phyloP scores from a whole-genome alignment of 2,329 filamentous ascomycete species.

The Trichoderma aggressivum region DNA sequence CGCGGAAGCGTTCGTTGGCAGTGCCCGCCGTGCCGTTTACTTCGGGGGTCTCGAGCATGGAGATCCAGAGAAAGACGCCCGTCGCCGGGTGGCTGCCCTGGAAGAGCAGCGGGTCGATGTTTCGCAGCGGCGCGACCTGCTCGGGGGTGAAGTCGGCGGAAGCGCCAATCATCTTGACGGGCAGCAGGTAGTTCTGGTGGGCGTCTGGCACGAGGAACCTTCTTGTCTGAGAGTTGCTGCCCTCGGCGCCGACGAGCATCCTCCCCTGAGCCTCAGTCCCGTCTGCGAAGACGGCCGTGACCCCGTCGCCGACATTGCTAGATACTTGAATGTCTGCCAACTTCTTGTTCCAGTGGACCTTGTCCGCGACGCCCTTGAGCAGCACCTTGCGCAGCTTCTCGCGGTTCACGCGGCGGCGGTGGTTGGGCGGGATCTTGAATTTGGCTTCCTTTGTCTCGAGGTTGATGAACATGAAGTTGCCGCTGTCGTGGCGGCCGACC shows the following conservation, averaged over 20 bases:
- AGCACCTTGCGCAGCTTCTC: conserved; percentile 34
- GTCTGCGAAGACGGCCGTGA: conserved; percentile 32
- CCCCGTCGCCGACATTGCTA: conserved; percentile 20
- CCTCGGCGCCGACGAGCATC: conserved; percentile 41
- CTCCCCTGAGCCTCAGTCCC: conserved; percentile 32
- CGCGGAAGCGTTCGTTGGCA: conserved; percentile 35
- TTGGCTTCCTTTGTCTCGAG: conserved; percentile 36
- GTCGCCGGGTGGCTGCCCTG: conserved; percentile 51
- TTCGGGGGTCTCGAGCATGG: conserved; percentile 41
- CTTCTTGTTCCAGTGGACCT: conserved; percentile 34
- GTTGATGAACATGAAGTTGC: conserved; percentile 41
- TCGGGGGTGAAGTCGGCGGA: conserved; percentile 37
- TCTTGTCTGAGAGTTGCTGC: conserved; percentile 37
- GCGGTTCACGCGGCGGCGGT: conserved; percentile 36
- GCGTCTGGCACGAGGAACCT: conserved; percentile 32
- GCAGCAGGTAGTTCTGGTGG: conserved; percentile 34
- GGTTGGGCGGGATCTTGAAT: conserved; percentile 39
- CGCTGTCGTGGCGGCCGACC: conserved; percentile 38
- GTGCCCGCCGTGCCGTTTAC: conserved; percentile 35
- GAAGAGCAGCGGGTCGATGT: conserved; percentile 53
- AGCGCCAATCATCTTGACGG: conserved; percentile 38
- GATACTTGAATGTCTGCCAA: conserved; percentile 28
- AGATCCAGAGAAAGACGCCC: conserved; percentile 49
- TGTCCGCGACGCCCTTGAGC: conserved; percentile 26
- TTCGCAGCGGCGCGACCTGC: conserved; percentile 39